Evolutionary conservation across 2,329 filamentous ascomycete species (phyloP), one percentile per base, ranked within the genome.

Genomic region (Thielaviopsis populi): DNA sequence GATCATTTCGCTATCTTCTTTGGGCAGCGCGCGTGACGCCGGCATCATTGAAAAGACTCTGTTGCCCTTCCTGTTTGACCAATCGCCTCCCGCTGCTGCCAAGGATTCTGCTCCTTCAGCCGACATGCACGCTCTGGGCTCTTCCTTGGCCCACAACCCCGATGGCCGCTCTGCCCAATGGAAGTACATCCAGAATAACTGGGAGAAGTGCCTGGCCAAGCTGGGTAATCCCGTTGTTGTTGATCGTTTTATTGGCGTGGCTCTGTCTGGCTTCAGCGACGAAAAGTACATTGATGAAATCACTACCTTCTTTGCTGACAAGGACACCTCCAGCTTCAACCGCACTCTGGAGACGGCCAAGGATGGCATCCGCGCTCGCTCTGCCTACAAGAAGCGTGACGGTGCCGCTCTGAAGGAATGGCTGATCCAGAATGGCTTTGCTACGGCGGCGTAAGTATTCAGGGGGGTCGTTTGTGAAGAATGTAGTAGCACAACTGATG

Each of bases 301-400:
- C 70, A 80, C 85, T 60, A 73, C 76, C 2, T 99, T 99, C 79
- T 99, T 97, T 78, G 80, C 82, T 69, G 81, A 82, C 70, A 95
- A 92, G 78, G 89, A 97, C 71, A 92, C 88, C 19, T 84, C 84
- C 70, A 88, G 85, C 59, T 97, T 91, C 74, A 88, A 95, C 73
- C 85, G 94, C 63, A 91, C 89, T 3, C 76, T 99, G 61, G 86
- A 87, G 68, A 89, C 95, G 68, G 86, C 92, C 67, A 85, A 86
- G 72, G 94, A 97, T 73, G 91, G 86, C 67, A 89, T 97, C 68
- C 83, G 85, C 50, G 89, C 88, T 11, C 86, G 91, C 70, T 90
- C 90, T 3, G 83, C 83, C 48, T 99, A 96, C 78, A 85, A 85
- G 72, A 78, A 84, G 73, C 82, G 94, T 64, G 94, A 97, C 73